phyloP scores from a whole-genome alignment of 2,329 filamentous ascomycete genomes.

The Fusarium falciforme region DNA sequence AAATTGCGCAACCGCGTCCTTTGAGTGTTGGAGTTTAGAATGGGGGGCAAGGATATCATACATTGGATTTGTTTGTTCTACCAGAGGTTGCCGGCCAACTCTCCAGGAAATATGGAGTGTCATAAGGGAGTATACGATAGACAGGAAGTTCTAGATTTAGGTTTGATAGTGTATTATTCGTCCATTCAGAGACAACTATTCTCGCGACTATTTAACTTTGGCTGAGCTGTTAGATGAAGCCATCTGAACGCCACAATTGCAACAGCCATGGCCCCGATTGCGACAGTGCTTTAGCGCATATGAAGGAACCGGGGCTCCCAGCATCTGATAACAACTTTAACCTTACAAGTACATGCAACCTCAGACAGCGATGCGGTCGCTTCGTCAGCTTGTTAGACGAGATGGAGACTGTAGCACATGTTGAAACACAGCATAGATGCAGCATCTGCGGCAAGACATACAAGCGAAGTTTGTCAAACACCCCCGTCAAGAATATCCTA shows the following conservation, averaged over 20 bases:
- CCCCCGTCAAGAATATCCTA: too few relatives aligned
- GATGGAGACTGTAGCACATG: background rate
- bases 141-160: background rate
- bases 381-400: background rate
- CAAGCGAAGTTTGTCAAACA: background rate
- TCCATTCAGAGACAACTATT: background rate
- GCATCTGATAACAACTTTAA: background rate
- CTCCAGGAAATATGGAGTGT: too few relatives aligned
- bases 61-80: background rate
- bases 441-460: background rate
- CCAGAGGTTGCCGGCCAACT: background rate
- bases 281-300: background rate
- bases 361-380: background rate
- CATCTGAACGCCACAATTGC: background rate
- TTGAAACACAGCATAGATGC: background rate
- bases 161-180: background rate
- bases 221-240: background rate
- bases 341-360: background rate
- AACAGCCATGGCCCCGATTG: background rate
- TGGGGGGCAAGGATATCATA: background rate
- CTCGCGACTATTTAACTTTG: background rate
- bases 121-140: background rate
- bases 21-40: background rate
- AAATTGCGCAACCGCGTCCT: background rate
- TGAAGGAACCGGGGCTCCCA: background rate